Conservation (phyloP, 2,329 filamentous ascomycete genomes). For the Shiraia bambusicola region DNA sequence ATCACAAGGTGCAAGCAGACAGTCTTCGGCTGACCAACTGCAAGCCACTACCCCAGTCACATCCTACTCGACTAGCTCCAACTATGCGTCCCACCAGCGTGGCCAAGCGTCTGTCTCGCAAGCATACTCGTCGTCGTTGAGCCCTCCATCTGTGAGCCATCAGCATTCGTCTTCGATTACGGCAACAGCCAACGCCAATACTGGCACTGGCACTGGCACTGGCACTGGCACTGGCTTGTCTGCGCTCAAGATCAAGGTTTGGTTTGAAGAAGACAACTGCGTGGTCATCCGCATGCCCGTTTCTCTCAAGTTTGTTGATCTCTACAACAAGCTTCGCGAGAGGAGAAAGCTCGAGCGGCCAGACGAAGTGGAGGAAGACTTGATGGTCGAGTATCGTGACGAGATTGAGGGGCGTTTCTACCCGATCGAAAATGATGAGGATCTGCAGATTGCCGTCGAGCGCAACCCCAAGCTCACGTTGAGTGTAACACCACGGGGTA, state of each 20-base stretch:
- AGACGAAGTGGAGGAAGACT: constrained; percentile 59
- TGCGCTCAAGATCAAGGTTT: constrained; percentile 86
- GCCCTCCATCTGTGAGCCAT: constrained; percentile 42
- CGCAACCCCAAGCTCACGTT: constrained; percentile 86
- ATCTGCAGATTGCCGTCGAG: constrained; percentile 76
- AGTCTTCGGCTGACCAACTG: constrained; percentile 44
- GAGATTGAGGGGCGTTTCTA: constrained; percentile 75
- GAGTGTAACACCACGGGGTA: constrained; percentile 39
- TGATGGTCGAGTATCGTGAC: constrained; percentile 83
- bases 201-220: constrained; percentile 25
- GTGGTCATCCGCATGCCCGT: constrained; percentile 86
- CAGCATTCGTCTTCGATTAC: constrained; percentile 42
- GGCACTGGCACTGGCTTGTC: constrained; percentile 16
- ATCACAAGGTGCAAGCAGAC: constrained; percentile 39
- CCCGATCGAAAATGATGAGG: constrained; percentile 74
- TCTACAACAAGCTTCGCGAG: constrained; percentile 83
- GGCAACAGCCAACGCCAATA: constrained; percentile 26
- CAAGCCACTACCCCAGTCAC: constrained; percentile 40
- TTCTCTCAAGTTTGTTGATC: constrained; percentile 73
- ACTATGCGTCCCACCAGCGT: constrained; percentile 47
- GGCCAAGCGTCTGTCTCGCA: constrained; percentile 41
- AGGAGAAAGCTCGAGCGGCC: constrained; percentile 69
- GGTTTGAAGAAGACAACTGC: constrained; percentile 80
- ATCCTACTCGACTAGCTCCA: constrained; percentile 38
- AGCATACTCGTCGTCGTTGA: constrained; percentile 31